Conservation (phyloP, 78 protist genomes). For the Cavenderia fasciculata region DNA sequence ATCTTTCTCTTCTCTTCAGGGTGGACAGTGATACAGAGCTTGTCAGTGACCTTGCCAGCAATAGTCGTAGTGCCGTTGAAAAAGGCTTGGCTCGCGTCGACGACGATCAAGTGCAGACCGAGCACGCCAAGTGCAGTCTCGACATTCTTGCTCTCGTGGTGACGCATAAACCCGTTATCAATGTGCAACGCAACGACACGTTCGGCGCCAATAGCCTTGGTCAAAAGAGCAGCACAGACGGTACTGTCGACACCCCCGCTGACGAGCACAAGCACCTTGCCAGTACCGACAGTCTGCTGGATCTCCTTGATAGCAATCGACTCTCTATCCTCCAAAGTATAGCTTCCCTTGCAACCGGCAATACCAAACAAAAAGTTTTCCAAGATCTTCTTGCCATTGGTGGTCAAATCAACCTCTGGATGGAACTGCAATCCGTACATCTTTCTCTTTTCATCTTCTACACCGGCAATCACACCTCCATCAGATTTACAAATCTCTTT, state of each 20-base stretch:
- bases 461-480: constrained; percentile 63
- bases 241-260: constrained; percentile 97
- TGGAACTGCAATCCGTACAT: constrained; percentile 93
- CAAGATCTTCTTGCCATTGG: constrained; percentile 86
- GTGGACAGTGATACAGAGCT: constrained; percentile 41
- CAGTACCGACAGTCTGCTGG: constrained; percentile 8
- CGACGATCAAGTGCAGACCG: constrained; percentile 75
- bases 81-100: constrained; percentile 90
- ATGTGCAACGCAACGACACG: constrained; percentile 88
- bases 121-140: constrained; percentile 58
- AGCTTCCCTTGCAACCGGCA: constrained; percentile 71
- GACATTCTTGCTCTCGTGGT: constrained; percentile 60
- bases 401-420: constrained; percentile 95
- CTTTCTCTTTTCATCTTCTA: constrained; percentile 6
- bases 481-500: constrained; percentile 51
- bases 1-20: constrained; percentile 97
- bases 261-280: constrained; percentile 89
- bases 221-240: constrained; percentile 95
- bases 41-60: constrained; percentile 19
- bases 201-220: constrained; percentile 93
- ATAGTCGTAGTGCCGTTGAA: constrained; percentile 85
- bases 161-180: constrained; percentile 97
- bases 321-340: constrained; percentile 80
- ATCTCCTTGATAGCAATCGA: constrained; percentile 82
- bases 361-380: constrained; percentile 87